Base-by-base conservation (phyloP, 306 rosid genomes). In the Trifolium repens region DNA sequence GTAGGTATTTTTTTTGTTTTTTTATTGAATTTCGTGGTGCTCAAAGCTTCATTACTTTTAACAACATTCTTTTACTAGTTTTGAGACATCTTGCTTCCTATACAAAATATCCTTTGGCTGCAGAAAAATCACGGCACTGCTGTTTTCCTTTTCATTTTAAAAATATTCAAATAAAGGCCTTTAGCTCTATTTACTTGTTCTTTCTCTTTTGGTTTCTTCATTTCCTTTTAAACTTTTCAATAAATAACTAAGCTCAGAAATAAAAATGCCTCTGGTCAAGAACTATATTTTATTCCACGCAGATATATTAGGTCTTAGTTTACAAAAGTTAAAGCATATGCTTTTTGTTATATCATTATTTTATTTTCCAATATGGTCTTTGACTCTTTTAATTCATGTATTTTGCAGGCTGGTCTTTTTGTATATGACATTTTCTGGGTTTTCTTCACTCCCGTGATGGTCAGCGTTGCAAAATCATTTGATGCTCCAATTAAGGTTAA, bases 391-490 rank as follows among this genome's bases (percentile, higher is more conserved):
- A 11, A 15, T 67, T 72, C 46, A 54, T 80, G 32, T 79, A 66
- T 30, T 47, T 63, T 78, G 65, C 89, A 96, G 99, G 94, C 94
- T 44, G 99, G 99, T 66, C 96, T 96, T 34, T 96, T 96, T 79
- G 94, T 96, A 9, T 96, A 96, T 58, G 98, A 96, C 82, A 92
- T 96, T 69, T 96, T 96, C 96, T 96, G 99, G 99, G 99, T 96
- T 78, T 96, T 96, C 93, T 96, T 96, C 86, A 96, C 98, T 53
- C 99, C 99, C 8, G 99, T 96, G 78, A 96, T 96, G 99, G 99
- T 96, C 68, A 96, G 99, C 79, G 99, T 96, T 68, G 99, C 99
- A 37, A 96, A 96, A 89, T 96, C 98, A 69, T 96, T 96, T 72
- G 99, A 96, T 72, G 99, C 99, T 69, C 99, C 99, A 11, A 96